Evolutionary conservation across 768 basidiomycete genomes (phyloP).

Genomic region (Pulveroboletus ravenelii): DNA sequence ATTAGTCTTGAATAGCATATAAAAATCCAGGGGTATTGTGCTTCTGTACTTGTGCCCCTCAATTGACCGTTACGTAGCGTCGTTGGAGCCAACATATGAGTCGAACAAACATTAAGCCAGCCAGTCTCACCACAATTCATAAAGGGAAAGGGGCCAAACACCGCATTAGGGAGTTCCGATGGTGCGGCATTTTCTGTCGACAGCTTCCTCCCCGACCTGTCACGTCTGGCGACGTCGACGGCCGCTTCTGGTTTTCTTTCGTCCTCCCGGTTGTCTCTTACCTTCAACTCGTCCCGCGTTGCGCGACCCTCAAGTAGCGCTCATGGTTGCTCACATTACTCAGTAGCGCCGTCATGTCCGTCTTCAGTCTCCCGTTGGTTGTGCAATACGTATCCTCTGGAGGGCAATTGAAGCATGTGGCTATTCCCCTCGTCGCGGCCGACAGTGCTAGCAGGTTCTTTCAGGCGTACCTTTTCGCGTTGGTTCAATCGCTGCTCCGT

Average conservation of each 20-base stretch:
- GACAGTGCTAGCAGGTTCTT: slow-evolving; percentile 36
- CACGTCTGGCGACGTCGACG: slow-evolving; percentile 16
- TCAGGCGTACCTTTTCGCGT: slow-evolving; percentile 42
- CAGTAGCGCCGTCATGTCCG: slow-evolving; percentile 38
- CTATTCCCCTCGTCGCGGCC: slow-evolving; percentile 19
- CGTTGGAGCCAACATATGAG: too few species aligned
- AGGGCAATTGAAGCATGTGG: slow-evolving; percentile 25
- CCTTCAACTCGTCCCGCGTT: slow-evolving; percentile 26
- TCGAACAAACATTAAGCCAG: too few species aligned
- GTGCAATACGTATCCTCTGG: slow-evolving; percentile 24
- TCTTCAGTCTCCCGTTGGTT: slow-evolving; percentile 39
- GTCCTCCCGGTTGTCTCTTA: slow-evolving; percentile 24
- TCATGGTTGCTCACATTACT: slow-evolving; percentile 46
- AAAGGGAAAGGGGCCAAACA: too few species aligned
- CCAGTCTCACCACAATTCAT: too few species aligned
- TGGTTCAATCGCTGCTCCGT: slow-evolving; percentile 18
- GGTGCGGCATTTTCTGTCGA: too few species aligned
- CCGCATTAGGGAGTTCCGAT: too few species aligned
- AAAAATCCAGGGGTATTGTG: too few species aligned
- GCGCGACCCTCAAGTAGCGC: slow-evolving; percentile 36
- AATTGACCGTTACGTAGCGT: too few species aligned
- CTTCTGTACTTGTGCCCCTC: too few species aligned
- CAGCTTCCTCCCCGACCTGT: slow-evolving; percentile 16
- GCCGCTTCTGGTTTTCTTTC: slow-evolving; percentile 21
- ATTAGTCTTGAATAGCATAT: too few species aligned